A percentile compares a stretch with the other conserved stretches of the same genome.
Evolutionary conservation across 2,329 filamentous ascomycete species (phyloP).

Genomic region (Trichoderma aggressivum): DNA sequence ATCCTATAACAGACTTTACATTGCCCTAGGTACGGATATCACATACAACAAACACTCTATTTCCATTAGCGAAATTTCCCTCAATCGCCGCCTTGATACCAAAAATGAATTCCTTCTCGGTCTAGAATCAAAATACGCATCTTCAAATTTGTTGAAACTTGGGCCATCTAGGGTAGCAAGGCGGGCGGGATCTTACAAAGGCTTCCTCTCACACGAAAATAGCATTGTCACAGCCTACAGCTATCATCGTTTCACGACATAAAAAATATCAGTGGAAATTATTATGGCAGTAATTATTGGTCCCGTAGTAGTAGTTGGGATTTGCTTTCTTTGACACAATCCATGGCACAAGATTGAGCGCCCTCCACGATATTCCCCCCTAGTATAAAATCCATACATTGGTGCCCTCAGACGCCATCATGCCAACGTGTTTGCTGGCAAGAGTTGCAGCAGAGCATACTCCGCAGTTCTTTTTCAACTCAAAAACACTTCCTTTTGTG

Average conservation of each 20-base stretch:
- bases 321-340: not conserved
- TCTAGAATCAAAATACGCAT: not conserved
- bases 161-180: not conserved
- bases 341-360: not conserved
- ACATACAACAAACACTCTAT: too few species aligned
- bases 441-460: not conserved
- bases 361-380: not conserved
- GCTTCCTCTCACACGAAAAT: not conserved
- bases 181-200: not conserved
- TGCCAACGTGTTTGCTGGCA: not conserved
- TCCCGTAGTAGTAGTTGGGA: not conserved
- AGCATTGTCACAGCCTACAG: too few species aligned
- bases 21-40: too few species aligned
- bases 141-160: not conserved
- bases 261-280: not conserved
- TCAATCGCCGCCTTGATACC: too few species aligned
- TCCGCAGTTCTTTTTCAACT: not conserved
- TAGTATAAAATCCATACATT: not conserved
- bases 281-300: not conserved
- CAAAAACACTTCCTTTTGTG: not conserved
- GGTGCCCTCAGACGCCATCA: not conserved
- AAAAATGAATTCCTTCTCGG: too few species aligned
- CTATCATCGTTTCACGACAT: too few species aligned
- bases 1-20: not conserved
- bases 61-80: too few species aligned